phyloP scores from a whole-genome alignment of 192 early-diverging fungal species.

The Backusella morwellensis region DNA sequence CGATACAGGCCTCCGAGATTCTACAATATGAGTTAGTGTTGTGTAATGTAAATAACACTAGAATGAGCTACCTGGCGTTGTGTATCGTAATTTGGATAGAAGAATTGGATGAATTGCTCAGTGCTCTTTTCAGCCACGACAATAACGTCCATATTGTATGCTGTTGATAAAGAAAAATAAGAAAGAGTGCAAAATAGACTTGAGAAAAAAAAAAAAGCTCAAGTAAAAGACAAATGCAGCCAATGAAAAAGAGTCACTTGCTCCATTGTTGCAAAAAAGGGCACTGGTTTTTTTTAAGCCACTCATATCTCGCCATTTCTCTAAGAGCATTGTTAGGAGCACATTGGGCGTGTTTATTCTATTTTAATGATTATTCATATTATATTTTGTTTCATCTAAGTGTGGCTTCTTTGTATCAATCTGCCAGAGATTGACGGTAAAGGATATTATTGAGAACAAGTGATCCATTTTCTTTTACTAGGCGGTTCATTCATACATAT shows the following conservation, averaged over 20 bases:
- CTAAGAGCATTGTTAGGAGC: too few relatives aligned
- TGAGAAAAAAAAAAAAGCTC: not conserved
- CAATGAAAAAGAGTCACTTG: not conserved
- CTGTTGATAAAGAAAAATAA: not conserved
- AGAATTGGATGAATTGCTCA: conserved; percentile 50
- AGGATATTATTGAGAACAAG: too few relatives aligned
- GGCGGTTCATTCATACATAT: not conserved
- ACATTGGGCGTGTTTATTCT: too few relatives aligned
- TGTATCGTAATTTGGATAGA: conserved; percentile 43
- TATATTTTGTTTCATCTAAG: too few relatives aligned
- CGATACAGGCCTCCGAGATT: conserved; percentile 43
- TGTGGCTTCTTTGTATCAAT: too few relatives aligned
- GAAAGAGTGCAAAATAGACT: not conserved
- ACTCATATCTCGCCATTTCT: not conserved
- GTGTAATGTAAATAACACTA: not conserved
- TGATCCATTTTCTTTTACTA: not conserved
- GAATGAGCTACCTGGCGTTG: conserved; percentile 38
- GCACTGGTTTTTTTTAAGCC: not conserved
- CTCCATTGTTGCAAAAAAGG: not conserved
- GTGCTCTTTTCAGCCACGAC: conserved; percentile 42
- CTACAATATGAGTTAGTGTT: conserved; percentile 8
- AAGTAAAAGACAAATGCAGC: not conserved
- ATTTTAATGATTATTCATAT: too few relatives aligned
- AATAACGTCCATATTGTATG: conserved; percentile 17
- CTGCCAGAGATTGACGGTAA: too few relatives aligned